Evolutionary conservation across 139 green algal species (phyloP), one percentile per base, ranked within the genome.

Genomic region (Micractinium sp.): DNA sequence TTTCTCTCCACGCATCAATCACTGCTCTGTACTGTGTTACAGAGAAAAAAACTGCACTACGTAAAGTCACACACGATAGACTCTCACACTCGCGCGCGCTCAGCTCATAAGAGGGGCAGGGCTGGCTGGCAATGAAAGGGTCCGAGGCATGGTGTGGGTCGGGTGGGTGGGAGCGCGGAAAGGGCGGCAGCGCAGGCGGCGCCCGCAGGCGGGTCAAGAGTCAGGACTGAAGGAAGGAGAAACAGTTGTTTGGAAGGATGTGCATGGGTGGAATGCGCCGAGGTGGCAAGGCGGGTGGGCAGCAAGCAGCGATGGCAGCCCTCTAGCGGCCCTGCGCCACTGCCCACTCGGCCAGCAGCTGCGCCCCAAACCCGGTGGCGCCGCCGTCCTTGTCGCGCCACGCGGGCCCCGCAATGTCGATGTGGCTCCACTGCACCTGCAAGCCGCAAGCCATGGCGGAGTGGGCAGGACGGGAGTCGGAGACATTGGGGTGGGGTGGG

Each of bases 381-480:
- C 94, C 90, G 56, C 92, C 90, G 19, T 90, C 87, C 93, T 98
- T 98, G 33, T 97, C 93, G 71, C 97, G 93, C 96, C 96, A 99
- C 9, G 96, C 97, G 2, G 96, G 94, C 2, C 95, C 95, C 53
- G 98, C 98, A 20, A 99, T 98, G 92, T 99, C 98, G 15, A 99
- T 38, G 92, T 99, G 98, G 12, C 96, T 95, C 97, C 97, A 99
- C 81, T 96, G 88, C 31, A 98, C 93, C 77, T 91, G 83, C 85
- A 75, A 3, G 23, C 0, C 5, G 47, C 47, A 56, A 56, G 47
- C 7, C 47, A 56, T 16, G 9, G 47, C 47, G 9, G 9, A 9
- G 47, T 9, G 47, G 9, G 5, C 47, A 56, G 47, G 7, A 20
- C 20, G 66, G 13, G 22, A 38, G 19, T 61, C 13, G 35, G 35